These are phyloP conservation scores for Pleurotus platypus DNA, from an alignment of 768 basidiomycete genomes.

Conservation along the genomic window DNA sequence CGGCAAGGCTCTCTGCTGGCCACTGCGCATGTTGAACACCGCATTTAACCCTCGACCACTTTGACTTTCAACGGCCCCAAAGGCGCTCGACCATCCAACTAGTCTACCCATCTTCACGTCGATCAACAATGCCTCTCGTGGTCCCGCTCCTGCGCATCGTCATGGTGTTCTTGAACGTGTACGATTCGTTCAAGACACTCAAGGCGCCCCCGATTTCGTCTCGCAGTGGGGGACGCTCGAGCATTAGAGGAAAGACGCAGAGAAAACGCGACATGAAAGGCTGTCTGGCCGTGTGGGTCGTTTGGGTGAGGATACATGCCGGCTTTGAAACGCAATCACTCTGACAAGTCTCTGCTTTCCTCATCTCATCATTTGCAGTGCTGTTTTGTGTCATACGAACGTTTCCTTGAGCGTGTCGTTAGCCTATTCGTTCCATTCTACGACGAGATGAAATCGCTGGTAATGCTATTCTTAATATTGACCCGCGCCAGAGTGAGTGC, in stretches of 20 bases:
- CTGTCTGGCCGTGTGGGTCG: conserved; percentile 77
- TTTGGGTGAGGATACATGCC: conserved; percentile 60
- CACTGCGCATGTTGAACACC: conserved; percentile 4
- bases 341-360: conserved; percentile 5
- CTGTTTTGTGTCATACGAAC: conserved; percentile 67
- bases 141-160: conserved; percentile 65
- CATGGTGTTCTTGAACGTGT: conserved; percentile 76
- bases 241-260: conserved; percentile 63
- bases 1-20: background rate
- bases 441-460: conserved; percentile 73
- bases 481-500: conserved; percentile 67
- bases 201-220: conserved; percentile 57
- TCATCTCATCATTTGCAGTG: conserved; percentile 35
- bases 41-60: background rate
- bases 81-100: background rate
- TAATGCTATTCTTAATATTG: conserved; percentile 69
- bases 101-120: no score
- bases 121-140: conserved; percentile 56
- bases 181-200: conserved; percentile 81
- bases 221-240: conserved; percentile 58
- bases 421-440: conserved; percentile 81
- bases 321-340: background rate
- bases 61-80: conserved; percentile 1
- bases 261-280: conserved; percentile 87
- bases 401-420: conserved; percentile 58